Base-by-base conservation (phyloP, 2,329 filamentous ascomycete species). In the Aspergillus novofumigatus region DNA sequence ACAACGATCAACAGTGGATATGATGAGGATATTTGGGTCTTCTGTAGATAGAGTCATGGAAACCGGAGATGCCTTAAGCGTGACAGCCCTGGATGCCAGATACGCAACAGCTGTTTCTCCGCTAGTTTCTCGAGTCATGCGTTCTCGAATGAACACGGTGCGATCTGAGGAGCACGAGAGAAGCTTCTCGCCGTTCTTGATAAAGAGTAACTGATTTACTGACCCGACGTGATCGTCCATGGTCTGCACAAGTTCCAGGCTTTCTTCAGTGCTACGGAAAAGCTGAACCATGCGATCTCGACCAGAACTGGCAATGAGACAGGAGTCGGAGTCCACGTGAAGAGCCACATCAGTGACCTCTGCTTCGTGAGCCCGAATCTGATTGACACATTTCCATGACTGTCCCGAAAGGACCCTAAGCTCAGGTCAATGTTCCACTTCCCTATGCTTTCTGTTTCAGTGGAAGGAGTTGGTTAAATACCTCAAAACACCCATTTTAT, bases 271-370 rank as follows among this genome's bases (percentile, higher is more conserved):
- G 25, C 80, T 80, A 59, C 84, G 81, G 70, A 97, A 97, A n/a
- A 99, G 78, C 71, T 99, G 94, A 1, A 93, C 85, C n/a, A 89
- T 96, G 52, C 94, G 87, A 74, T 99, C 94, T 62, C 94, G 84
- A 38, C 91, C 90, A 69, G 89, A 92, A 10, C 88, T 92, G 20
- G 90, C 93, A 64, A 97, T 80, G 49, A 96, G 78, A 38, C 85
- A 82, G 49, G 78, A 80, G 1, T 82, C 78, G 1, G 82, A 79
- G 48, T 81, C 80, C 64, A 90, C 84, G 65, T 86, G 86, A 4
- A 95, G 80, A 21, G 87, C 85, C 63, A 97, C 88, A 65, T 89
- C 89, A 42, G 91, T 91, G 60, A 96, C 89, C 67, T 97, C 91
- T 7, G 86, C 87, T 4, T 89, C 84, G 70, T 99, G 94, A 28